phyloP scores from a whole-genome alignment of 2,329 filamentous ascomycete species.

The Aspergillus fructus region DNA sequence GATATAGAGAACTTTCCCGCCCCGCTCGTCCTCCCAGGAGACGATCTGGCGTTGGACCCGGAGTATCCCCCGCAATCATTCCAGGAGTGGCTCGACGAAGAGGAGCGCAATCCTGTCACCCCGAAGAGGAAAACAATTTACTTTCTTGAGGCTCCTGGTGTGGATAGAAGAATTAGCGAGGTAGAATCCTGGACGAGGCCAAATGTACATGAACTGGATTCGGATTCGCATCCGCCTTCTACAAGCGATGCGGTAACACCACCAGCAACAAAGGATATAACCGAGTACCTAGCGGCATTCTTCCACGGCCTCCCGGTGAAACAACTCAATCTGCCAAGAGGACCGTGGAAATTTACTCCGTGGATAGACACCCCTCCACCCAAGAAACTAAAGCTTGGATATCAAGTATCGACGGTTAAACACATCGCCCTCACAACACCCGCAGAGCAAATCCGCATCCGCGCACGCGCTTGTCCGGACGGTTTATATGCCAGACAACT shows the following conservation, averaged over 20 bases:
- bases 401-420: not conserved
- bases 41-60: slow-evolving; percentile 58
- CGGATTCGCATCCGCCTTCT: not conserved
- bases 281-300: slow-evolving; percentile 49
- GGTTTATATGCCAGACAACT: slow-evolving; percentile 46
- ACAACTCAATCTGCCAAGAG: slow-evolving; percentile 31
- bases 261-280: slow-evolving; percentile 31
- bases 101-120: slow-evolving; percentile 52
- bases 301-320: slow-evolving; percentile 58
- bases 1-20: slow-evolving; percentile 51
- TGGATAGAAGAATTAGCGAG: slow-evolving; percentile 20
- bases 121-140: slow-evolving; percentile 53
- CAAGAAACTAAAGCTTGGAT: not conserved
- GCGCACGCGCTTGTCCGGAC: slow-evolving; percentile 51
- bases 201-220: too few species aligned
- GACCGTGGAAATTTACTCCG: slow-evolving; percentile 48
- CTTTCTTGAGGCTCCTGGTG: slow-evolving; percentile 48
- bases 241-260: slow-evolving; percentile 9
- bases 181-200: not conserved
- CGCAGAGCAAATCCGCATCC: slow-evolving; percentile 49
- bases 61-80: slow-evolving; percentile 54
- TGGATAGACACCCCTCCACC: slow-evolving; percentile 40
- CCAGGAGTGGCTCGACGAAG: slow-evolving; percentile 49
- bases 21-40: slow-evolving; percentile 59
- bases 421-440: slow-evolving; percentile 48